Base-by-base conservation (phyloP, 257 asterid genomes). In the Paraleonurus japonicus region DNA sequence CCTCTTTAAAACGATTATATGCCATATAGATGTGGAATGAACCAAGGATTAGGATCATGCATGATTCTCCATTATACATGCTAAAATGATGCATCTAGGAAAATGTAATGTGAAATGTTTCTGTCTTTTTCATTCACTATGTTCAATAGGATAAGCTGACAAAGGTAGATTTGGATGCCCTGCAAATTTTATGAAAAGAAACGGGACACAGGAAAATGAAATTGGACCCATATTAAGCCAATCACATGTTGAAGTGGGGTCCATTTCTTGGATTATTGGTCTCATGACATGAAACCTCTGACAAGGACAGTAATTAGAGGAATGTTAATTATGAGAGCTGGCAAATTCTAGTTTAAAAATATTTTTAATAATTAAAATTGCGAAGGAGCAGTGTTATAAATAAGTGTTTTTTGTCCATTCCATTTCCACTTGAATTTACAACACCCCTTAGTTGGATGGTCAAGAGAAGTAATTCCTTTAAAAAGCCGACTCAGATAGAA, bases 121-220 rank as follows among this genome's bases (percentile, higher is more conserved):
- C 45, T 32, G 48, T 13, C 24, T 60, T 16, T n/a, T 24, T 6
- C 27, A n/a, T 39, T 70, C 60, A 39, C 15, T 20, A 61, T n/a
- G 27, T 32, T 20, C 57, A 63, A 63, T 45, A 55, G 75, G 82
- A 79, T 76, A 66, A 79, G 82, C 63, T 62, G 79, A 74, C 62
- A 61, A 73, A 51, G 70, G 50, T 61, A 74, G 79, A 62, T 72
- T n/a, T 23, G 61, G 7, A 26, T 58, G 39, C 71, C 48, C 51
- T 70, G 54, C 72, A 5, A 22, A 71, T 51, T 10, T 16, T 43
- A 60, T 11, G 59, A 58, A 61, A 61, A 35, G 6, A 43, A 43
- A 30, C 19, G 48, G 57, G 13, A 54, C 55, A 19, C 0, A 45
- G 7, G 67, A 17, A 47, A 62, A 41, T 28, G 28, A 35, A 27